phyloP scores from a whole-genome alignment of 2,329 filamentous ascomycete species.

The Thelonectria olida region DNA sequence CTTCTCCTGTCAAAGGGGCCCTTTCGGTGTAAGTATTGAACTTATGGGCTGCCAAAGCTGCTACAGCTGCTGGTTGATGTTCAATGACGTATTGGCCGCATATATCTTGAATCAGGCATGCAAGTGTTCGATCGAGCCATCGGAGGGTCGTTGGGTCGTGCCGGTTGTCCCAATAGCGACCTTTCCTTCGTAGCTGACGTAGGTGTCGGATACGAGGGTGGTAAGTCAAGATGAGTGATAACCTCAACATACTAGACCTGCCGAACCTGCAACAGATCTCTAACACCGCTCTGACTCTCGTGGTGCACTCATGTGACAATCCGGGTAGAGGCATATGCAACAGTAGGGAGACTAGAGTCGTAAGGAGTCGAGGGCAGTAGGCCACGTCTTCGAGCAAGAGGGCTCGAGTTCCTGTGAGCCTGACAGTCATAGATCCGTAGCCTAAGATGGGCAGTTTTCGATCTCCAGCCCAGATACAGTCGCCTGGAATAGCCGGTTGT shows the following conservation, averaged over 20 bases:
- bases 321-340: background rate
- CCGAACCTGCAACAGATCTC: too few species aligned
- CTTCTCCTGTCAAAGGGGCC: background rate
- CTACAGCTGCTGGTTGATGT: background rate
- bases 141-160: background rate
- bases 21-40: background rate
- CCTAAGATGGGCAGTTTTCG: background rate
- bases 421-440: background rate
- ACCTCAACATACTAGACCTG: too few species aligned
- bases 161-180: background rate
- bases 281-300: too few species aligned
- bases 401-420: background rate
- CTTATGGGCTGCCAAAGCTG: background rate
- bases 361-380: background rate
- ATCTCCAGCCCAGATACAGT: background rate
- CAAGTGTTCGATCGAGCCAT: background rate
- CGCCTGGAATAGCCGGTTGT: background rate
- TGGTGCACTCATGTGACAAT: too few species aligned
- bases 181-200: background rate
- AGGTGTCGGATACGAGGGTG: background rate
- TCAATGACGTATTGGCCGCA: background rate
- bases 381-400: background rate
- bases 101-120: background rate
- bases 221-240: too few species aligned
- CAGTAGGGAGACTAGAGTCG: background rate